A percentile compares a stretch with the other conserved stretches of the same genome.
Conservation (phyloP, 73 alveolate genomes). For the Symbiodinium natans region DNA sequence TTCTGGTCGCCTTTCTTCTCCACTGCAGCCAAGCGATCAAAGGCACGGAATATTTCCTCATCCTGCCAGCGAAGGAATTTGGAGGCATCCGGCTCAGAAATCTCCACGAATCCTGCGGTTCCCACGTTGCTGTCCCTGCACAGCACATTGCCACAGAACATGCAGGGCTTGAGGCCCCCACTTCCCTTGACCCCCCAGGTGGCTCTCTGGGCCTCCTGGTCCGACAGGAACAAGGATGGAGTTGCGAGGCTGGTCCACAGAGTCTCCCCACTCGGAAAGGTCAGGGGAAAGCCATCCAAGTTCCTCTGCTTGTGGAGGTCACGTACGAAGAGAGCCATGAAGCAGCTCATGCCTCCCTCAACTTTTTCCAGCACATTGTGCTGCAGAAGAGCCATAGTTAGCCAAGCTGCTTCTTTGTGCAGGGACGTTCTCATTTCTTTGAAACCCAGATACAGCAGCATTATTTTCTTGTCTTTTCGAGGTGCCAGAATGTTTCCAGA, state of each 20-base stretch:
- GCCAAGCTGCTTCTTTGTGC: background rate
- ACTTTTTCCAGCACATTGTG: background rate
- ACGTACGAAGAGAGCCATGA: background rate
- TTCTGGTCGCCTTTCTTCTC: background rate
- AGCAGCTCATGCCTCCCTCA: background rate
- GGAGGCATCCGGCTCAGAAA: background rate
- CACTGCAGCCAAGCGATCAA: background rate
- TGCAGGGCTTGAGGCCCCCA: constrained; percentile 15
- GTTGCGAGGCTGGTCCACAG: background rate
- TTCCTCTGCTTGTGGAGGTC: background rate
- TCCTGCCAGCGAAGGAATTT: background rate
- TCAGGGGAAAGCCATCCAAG: background rate
- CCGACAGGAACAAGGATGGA: background rate
- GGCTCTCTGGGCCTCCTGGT: constrained; percentile 40
- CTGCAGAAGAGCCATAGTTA: background rate
- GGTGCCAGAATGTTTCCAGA: background rate
- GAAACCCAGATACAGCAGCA: background rate
- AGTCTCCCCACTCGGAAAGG: background rate
- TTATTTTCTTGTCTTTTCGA: background rate
- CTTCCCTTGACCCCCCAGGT: constrained; percentile 32
- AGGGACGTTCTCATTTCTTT: background rate
- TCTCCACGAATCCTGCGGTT: background rate
- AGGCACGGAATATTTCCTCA: background rate
- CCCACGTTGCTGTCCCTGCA: background rate
- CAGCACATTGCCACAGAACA: background rate